Evolutionary conservation across 2,329 filamentous ascomycete genomes (phyloP), one percentile per base, ranked within the genome.

Genomic region (Colletotrichum higginsianum): DNA sequence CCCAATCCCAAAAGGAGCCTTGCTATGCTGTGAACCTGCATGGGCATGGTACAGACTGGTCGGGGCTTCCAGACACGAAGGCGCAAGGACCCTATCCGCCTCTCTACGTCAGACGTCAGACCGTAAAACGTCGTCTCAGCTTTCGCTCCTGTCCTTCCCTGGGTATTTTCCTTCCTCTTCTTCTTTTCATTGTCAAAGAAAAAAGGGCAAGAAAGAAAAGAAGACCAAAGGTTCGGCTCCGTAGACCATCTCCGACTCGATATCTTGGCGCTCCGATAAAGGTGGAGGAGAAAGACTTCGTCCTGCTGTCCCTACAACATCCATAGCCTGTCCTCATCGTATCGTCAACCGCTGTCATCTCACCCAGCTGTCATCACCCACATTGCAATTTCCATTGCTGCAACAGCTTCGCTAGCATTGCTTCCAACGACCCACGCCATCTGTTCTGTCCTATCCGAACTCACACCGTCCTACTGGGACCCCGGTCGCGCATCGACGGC

Each of bases 331-430:
- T 8, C 8, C 30, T 56, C 35, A 23, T 42, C 21, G 5, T 6
- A 40, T 26, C n/a, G n/a, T 42, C 3, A 42, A 57, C 35, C n/a
- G 53, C 35, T 56, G n/a, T 9, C 53, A 61, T 42, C 40, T 50
- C 35, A 15, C 60, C 35, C 35, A 62, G 60, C n/a, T 62, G 40
- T n/a, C 55, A 61, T 63, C 18, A 12, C 46, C 49, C 49, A 35
- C 12, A 38, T 55, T 52, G 58, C 64, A 63, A 56, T 61, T 63
- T 55, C 57, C 64, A 56, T 52, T 62, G 64, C 68, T 62, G 68
- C 58, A 62, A 57, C 57, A 26, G 46, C 67, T 40, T 61, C 52
- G 61, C 53, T 66, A 66, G 62, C 61, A 55, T 30, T 57, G 61
- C 62, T 66, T 53, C 62, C 55, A 52, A 49, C 47, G 55, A 65